These are phyloP conservation scores for Aspergillus sp. DNA, from an alignment of 2,329 filamentous ascomycete species.

Conservation along the genomic window DNA sequence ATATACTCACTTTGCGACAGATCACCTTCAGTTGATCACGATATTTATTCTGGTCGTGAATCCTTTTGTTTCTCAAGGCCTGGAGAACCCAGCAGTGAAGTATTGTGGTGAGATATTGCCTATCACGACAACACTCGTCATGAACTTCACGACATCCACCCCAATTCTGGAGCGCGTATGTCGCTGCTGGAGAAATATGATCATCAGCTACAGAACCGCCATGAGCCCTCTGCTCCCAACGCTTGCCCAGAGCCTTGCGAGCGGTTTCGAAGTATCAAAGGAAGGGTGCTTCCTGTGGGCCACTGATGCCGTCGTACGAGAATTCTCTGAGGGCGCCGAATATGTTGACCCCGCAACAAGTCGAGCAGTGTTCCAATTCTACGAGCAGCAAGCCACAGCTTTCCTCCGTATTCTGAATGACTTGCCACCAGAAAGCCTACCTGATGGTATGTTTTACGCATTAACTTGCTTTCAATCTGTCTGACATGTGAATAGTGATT, in stretches of 20 bases:
- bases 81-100: slow-evolving; percentile 87
- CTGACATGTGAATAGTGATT: slow-evolving; percentile 58
- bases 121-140: slow-evolving; percentile 78
- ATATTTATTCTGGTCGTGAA: slow-evolving; percentile 79
- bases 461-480: background rate
- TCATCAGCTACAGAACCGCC: slow-evolving; percentile 88
- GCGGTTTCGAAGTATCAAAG: slow-evolving; percentile 78
- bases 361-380: slow-evolving; percentile 88
- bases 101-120: slow-evolving; percentile 96
- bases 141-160: slow-evolving; percentile 80
- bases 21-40: slow-evolving; percentile 89
- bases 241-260: slow-evolving; percentile 84
- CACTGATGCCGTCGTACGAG: slow-evolving; percentile 87
- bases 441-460: slow-evolving; percentile 53
- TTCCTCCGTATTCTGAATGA: slow-evolving; percentile 90
- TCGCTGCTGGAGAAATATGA: slow-evolving; percentile 94
- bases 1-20: slow-evolving; percentile 43
- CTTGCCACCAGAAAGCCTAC: slow-evolving; percentile 72
- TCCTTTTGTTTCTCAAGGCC: slow-evolving; percentile 68
- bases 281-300: slow-evolving; percentile 99
- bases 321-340: slow-evolving; percentile 89
- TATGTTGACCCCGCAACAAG: slow-evolving; percentile 79
- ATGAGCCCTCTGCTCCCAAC: slow-evolving; percentile 81
- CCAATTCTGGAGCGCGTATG: slow-evolving; percentile 93
- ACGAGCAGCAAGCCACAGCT: slow-evolving; percentile 85